phyloP scores from a whole-genome alignment of 768 basidiomycete species.

The Suillus occidentalis region DNA sequence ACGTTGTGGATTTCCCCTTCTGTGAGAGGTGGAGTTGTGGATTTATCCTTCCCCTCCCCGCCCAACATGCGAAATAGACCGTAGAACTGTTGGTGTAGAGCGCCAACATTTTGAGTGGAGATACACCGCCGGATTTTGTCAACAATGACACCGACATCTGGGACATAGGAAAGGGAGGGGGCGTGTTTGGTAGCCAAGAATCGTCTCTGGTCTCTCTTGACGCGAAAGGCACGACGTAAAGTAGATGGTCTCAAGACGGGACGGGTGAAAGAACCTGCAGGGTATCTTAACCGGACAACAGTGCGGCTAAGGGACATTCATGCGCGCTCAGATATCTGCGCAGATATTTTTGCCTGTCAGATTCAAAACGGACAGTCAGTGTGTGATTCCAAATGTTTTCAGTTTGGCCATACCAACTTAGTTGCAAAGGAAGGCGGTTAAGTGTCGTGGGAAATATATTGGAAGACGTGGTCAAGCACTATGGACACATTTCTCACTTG shows the following conservation, averaged over 20 bases:
- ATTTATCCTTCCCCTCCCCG: not conserved
- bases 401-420: slow-evolving; percentile 18
- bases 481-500: slow-evolving; percentile 16
- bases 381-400: not conserved
- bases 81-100: slow-evolving; percentile 2
- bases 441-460: slow-evolving; percentile 29
- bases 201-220: slow-evolving; percentile 3
- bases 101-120: not conserved
- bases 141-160: not conserved
- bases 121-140: slow-evolving; percentile 5
- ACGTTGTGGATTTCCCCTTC: slow-evolving; percentile 36
- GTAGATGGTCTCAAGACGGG: slow-evolving; percentile 5
- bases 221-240: not conserved
- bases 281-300: slow-evolving; percentile 33
- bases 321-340: slow-evolving; percentile 37
- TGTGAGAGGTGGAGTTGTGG: slow-evolving; percentile 10
- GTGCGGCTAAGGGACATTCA: slow-evolving; percentile 60
- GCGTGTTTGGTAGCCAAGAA: not conserved
- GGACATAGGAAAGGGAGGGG: slow-evolving; percentile 1
- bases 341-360: slow-evolving; percentile 11
- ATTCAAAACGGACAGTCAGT: not conserved
- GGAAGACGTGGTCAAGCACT: slow-evolving; percentile 3
- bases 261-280: slow-evolving; percentile 27
- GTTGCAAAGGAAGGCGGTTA: slow-evolving; percentile 6
- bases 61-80: not conserved